A percentile compares a stretch with the other conserved stretches of the same genome.
Evolutionary conservation across 164 flowering plant genomes (phyloP).

Genomic region (Houttuynia cordata): DNA sequence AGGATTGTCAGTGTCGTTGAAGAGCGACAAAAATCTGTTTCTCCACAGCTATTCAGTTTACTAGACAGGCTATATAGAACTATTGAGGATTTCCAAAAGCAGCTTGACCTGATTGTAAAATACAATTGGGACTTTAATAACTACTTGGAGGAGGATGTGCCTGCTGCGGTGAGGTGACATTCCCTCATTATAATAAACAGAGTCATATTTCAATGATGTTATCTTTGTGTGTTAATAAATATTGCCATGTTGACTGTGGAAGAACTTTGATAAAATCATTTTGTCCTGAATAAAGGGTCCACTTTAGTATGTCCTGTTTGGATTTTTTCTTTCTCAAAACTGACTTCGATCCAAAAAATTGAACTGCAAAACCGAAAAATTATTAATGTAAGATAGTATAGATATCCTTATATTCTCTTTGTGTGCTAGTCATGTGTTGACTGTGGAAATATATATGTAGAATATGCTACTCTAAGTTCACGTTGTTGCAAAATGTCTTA

Average conservation of each 20-base stretch:
- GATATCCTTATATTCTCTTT: no score
- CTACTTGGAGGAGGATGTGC: conserved; percentile 90
- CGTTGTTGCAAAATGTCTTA: conserved; percentile 2
- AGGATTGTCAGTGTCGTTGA: conserved; percentile 67
- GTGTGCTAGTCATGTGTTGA: not conserved
- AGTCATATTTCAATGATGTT: not conserved
- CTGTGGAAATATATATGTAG: not conserved
- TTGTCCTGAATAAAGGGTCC: not conserved
- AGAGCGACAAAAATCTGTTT: conserved; percentile 78
- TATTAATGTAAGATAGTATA: not conserved
- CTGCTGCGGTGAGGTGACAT: conserved; percentile 99
- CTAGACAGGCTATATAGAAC: conserved; percentile 73
- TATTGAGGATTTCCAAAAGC: conserved; percentile 84
- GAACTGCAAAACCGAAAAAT: not conserved
- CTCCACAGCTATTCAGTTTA: conserved; percentile 70
- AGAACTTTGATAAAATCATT: not conserved
- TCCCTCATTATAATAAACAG: conserved; percentile 11
- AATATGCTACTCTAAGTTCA: not conserved
- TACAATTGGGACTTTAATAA: conserved; percentile 99
- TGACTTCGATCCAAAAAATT: no score
- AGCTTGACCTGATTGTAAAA: conserved; percentile 80
- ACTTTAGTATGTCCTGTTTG: no score
- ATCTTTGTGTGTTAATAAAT: not conserved
- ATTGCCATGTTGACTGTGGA: not conserved
- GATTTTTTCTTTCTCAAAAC: no score